Conservation (phyloP, 371 early-diverging fungal species). For the Apophysomyces elegans region DNA sequence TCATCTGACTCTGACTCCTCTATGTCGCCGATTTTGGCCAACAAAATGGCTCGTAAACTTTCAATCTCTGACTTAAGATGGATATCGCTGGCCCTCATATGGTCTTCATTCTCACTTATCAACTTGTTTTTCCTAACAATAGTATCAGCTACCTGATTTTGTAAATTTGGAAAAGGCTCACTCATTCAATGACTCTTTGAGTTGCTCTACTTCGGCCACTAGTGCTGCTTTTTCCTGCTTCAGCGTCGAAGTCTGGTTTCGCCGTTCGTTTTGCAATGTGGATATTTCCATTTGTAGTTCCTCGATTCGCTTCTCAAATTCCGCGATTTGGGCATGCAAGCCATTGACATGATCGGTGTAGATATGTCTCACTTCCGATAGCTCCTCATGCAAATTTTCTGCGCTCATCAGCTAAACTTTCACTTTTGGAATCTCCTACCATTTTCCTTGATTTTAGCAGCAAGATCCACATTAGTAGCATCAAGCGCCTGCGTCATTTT, state of each 20-base stretch:
- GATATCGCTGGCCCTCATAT: slow-evolving; percentile 33
- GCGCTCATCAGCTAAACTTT: background rate
- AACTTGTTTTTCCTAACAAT: slow-evolving; percentile 33
- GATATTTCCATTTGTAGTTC: slow-evolving; percentile 54
- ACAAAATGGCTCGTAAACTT: slow-evolving; percentile 45
- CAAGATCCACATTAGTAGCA: slow-evolving; percentile 55
- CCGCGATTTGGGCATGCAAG: slow-evolving; percentile 55
- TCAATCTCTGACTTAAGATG: slow-evolving; percentile 43
- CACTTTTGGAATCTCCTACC: slow-evolving; percentile 34
- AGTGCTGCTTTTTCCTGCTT: slow-evolving; percentile 33
- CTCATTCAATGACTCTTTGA: slow-evolving; percentile 35
- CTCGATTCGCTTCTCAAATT: slow-evolving; percentile 57
- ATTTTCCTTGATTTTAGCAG: slow-evolving; percentile 66
- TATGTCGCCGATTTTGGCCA: slow-evolving; percentile 46
- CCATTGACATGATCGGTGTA: slow-evolving; percentile 58
- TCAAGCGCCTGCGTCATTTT: slow-evolving; percentile 58
- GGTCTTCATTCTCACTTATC: slow-evolving; percentile 35
- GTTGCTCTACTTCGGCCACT: slow-evolving; percentile 29
- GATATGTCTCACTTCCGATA: slow-evolving; percentile 55
- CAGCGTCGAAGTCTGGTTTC: slow-evolving; percentile 26
- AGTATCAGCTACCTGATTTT: background rate
- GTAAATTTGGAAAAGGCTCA: slow-evolving; percentile 17
- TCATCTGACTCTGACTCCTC: slow-evolving; percentile 17
- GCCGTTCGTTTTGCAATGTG: slow-evolving; percentile 30
- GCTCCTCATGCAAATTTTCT: slow-evolving; percentile 57